Evolutionary conservation across 1,284 basidiomycete genomes (phyloP), one percentile per base, ranked within the genome.

Genomic region (Pseudozyma pruni): DNA sequence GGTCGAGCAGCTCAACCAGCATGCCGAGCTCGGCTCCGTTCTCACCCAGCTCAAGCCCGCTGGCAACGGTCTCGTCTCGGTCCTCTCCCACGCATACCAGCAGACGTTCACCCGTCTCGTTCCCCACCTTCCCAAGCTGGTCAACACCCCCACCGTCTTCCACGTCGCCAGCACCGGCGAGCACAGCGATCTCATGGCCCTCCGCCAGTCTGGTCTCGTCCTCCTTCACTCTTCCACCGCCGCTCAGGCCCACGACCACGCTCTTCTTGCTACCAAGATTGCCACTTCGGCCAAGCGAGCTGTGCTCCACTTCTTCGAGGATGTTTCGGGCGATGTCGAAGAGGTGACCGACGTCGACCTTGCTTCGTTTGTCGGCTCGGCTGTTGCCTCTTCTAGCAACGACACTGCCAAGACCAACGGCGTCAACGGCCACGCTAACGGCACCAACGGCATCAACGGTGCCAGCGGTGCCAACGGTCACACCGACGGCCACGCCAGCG

Each of bases 231-330:
- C 89, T 6, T 85, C 87, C 52, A 86, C 85, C 2, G 83, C 87
- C 2, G 87, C 89, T 78, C 86, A 90, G 72, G 89, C 89, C 2
- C 88, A 90, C 75, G 90, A 91, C 78, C 87, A 90, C 74, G 88
- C 89, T 11, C 83, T 91, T 16, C 85, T 91, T n/a, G 90, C 89
- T 22, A 87, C 88, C 52, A 86, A 87, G 43, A 83, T 92, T 38
- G 89, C 91, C 4, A 84, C 85, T 47, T 84, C 86, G 10, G 85
- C 88, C 69, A 85, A 85, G 53, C 87, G 86, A 47, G 86, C 87
- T 2, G 92, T 95, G 16, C 86, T 95, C 47, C 93, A 97, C 81
- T 89, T 88, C 39, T 94, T 93, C 81, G 88, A 90, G 32, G 72
- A 68, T 32, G 61, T 75, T 43, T 70, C 72, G 22, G 73, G 62